A percentile compares a stretch with the other conserved stretches of the same genome.
phyloP scores from a whole-genome alignment of 257 asterid species.

The Solanum lignicaule region DNA sequence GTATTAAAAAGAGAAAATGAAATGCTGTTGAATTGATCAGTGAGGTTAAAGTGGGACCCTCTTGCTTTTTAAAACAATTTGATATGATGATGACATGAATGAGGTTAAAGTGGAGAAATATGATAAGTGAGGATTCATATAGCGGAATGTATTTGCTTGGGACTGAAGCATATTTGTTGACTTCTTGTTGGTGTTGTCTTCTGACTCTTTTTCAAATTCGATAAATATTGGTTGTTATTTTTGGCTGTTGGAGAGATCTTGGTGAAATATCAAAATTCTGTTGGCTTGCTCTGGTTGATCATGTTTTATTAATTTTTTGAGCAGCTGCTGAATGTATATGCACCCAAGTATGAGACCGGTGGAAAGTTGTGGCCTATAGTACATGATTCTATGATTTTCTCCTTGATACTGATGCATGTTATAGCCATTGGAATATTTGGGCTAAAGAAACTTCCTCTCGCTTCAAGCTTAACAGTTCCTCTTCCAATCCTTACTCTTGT shows the following conservation, averaged over 20 bases:
- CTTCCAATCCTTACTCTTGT: slow-evolving; percentile 89
- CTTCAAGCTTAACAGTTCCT: slow-evolving; percentile 71
- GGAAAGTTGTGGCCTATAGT: slow-evolving; percentile 96
- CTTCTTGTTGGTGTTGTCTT: not conserved
- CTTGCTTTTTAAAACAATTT: not conserved
- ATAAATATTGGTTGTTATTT: not conserved
- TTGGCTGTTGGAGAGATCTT: not conserved
- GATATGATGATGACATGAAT: not conserved
- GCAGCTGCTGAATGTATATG: slow-evolving; percentile 75
- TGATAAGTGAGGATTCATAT: not conserved
- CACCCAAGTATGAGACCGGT: slow-evolving; percentile 72
- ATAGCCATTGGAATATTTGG: slow-evolving; percentile 94
- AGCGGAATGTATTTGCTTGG: not conserved
- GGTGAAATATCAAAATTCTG: not conserved
- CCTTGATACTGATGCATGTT: slow-evolving; percentile 78
- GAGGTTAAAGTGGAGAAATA: not conserved
- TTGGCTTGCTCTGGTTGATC: not conserved
- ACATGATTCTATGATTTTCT: slow-evolving; percentile 73
- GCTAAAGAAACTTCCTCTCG: slow-evolving; percentile 68
- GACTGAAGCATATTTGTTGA: not conserved
- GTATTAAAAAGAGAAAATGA: not conserved
- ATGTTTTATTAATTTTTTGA: not conserved
- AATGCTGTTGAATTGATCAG: not conserved
- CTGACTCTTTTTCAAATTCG: not conserved
- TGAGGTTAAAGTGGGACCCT: not conserved